Base-by-base conservation (phyloP, 768 basidiomycete species). In the Hydnomerulius pinastri region DNA sequence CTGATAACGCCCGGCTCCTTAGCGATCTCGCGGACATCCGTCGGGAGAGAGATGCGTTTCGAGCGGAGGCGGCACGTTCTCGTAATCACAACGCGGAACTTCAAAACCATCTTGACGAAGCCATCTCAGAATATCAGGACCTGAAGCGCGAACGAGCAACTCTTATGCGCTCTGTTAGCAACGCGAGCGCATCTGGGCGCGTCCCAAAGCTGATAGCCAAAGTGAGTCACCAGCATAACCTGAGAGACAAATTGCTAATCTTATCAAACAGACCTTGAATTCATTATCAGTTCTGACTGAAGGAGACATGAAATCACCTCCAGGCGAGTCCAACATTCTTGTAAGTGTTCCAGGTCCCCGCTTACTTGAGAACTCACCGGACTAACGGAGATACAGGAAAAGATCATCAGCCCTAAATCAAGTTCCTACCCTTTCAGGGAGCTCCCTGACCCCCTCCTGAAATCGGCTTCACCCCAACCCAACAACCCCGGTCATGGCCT, bases 11-110 rank as follows among this genome's bases (percentile, higher is more conserved):
- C 2, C 52, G 65, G 23, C 48, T 56, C 5, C 53, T 68, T 28
- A 45, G 45, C 24, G 61, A 66, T n/a, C 60, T 67, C 18, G 53
- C 15, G 4, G 60, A 67, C 9, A 20, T 67, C 13, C 66, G 66
- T 23, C 63, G 53, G 24, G 64, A 66, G 43, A 57, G 66, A 25
- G 66, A 67, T 21, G 28, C 24, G 6, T 67, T 62, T 40, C 58
- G 56, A 12, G 54, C 48, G 43, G 61, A 65, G 35, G 56, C 37
- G 1, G 63, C 56, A 6, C 59, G 49, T 15, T 32, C 44, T 21
- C 54, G 66, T 18, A 67, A 43, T 38, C 58, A 57, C 36, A 57
- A 54, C 13, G 54, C 53, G 2, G 64, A 67, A 5, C 51, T 65
- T 2, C 57, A 50, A 38, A 61, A 54, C 36, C 47, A 25, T 28